phyloP scores from a whole-genome alignment of 2,329 filamentous ascomycete genomes.

The Xylaria sp. region DNA sequence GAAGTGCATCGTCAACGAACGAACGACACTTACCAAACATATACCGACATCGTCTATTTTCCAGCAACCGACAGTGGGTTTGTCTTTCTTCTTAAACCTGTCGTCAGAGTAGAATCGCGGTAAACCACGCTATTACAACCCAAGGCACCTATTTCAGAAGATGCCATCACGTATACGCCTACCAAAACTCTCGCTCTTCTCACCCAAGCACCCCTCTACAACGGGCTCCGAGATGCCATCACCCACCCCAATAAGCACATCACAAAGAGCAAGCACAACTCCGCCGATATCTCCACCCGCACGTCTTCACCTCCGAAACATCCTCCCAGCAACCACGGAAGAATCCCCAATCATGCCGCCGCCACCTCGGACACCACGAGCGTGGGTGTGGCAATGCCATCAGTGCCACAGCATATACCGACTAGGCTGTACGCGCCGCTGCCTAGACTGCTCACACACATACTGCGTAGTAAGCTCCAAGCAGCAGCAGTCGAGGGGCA shows the following conservation, averaged over 20 bases:
- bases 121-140: conserved; percentile 26
- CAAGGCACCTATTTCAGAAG: conserved; percentile 20
- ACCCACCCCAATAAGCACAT: conserved; percentile 7
- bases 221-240: conserved; percentile 5
- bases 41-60: not conserved
- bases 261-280: not conserved
- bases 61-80: no score
- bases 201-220: conserved; percentile 22
- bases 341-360: conserved; percentile 41
- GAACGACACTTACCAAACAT: not conserved
- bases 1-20: not conserved
- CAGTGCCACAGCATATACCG: conserved; percentile 46
- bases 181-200: conserved; percentile 42
- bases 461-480: conserved; percentile 40
- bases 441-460: conserved; percentile 46
- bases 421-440: conserved; percentile 50
- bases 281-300: conserved; percentile 42
- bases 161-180: conserved; percentile 43
- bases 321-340: conserved; percentile 43
- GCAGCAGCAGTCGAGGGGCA: conserved; percentile 22
- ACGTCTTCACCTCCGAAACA: conserved; percentile 45
- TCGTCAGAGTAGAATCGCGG: conserved; percentile 5
- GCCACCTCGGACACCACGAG: conserved; percentile 39
- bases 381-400: conserved; percentile 53
- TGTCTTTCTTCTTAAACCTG: not conserved